These are phyloP conservation scores for Ricinus communis DNA, from an alignment of 345 rosid genomes.

Conservation along the genomic window DNA sequence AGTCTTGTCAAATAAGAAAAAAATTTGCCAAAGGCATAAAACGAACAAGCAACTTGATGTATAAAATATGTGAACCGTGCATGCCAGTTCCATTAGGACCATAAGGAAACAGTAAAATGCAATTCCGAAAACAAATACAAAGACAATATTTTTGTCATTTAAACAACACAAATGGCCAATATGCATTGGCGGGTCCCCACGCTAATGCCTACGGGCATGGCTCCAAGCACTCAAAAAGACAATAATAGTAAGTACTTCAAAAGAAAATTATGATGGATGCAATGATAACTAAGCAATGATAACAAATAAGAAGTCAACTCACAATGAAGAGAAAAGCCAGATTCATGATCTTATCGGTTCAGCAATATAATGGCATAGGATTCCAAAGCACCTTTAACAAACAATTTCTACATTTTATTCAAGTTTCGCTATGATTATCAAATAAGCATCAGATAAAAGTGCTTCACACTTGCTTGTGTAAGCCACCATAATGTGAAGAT, in stretches of 20 bases:
- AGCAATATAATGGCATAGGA: constrained; percentile 41
- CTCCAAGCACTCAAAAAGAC: too few species aligned
- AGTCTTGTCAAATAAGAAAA: too few species aligned
- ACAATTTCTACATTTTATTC: constrained; percentile 31
- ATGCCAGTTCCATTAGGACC: too few species aligned
- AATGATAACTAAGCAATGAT: constrained; percentile 45
- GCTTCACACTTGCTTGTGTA: constrained; percentile 25
- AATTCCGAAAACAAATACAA: too few species aligned
- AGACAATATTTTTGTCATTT: too few species aligned
- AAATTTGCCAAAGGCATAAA: too few species aligned
- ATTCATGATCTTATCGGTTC: constrained; percentile 28
- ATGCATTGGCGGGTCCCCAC: constrained; percentile 27
- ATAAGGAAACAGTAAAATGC: too few species aligned
- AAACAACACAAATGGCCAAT: constrained; percentile 9
- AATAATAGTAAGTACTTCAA: constrained; percentile 29
- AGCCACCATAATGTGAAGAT: constrained; percentile 20
- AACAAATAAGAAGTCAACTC: constrained; percentile 47
- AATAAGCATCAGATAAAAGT: constrained; percentile 22
- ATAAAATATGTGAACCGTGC: too few species aligned
- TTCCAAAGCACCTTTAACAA: constrained; percentile 42
- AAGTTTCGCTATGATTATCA: constrained; percentile 43
- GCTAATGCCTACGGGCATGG: neutral
- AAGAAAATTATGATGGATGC: constrained; percentile 40
- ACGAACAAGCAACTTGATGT: neutral
- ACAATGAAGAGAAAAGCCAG: constrained; percentile 42